These are phyloP conservation scores for Isoetes taiwanensis DNA, from an alignment of 75 land plant genomes.

Conservation along the genomic window DNA sequence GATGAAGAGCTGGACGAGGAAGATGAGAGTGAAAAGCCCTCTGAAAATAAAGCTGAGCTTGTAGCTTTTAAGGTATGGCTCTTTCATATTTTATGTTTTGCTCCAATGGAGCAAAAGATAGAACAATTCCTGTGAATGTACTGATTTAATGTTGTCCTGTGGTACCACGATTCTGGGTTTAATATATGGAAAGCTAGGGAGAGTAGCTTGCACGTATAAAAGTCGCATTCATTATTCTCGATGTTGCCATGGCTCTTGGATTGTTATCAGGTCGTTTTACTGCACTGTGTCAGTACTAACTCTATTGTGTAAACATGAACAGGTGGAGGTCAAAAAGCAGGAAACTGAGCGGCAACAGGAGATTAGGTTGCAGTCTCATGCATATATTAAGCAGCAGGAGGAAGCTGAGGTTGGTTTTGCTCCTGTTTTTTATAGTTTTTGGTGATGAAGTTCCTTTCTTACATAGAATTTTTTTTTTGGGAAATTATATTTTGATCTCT, in stretches of 20 bases:
- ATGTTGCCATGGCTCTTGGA: no score
- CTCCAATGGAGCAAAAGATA: not conserved
- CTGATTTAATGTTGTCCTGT: not conserved
- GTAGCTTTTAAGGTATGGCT: slow-evolving; percentile 26
- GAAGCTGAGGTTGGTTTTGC: slow-evolving; percentile 30
- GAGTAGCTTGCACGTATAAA: no score
- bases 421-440: no score
- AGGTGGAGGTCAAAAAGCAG: slow-evolving; percentile 32
- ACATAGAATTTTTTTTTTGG: slow-evolving; percentile 6
- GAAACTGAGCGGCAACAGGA: slow-evolving; percentile 37
- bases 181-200: no score
- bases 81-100: not conserved
- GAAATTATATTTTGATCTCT: not conserved
- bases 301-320: no score
- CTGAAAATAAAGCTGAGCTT: slow-evolving; percentile 19
- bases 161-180: not conserved
- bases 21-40: slow-evolving; percentile 11
- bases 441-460: no score
- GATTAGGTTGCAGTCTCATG: slow-evolving; percentile 24
- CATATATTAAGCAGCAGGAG: slow-evolving; percentile 26
- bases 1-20: no score
- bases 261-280: no score
- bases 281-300: no score
- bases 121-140: not conserved
- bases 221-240: no score